A percentile compares a stretch with the other conserved stretches of the same genome.
Conservation (phyloP, 805 yeast genomes). For the Metschnikowia anglica region DNA sequence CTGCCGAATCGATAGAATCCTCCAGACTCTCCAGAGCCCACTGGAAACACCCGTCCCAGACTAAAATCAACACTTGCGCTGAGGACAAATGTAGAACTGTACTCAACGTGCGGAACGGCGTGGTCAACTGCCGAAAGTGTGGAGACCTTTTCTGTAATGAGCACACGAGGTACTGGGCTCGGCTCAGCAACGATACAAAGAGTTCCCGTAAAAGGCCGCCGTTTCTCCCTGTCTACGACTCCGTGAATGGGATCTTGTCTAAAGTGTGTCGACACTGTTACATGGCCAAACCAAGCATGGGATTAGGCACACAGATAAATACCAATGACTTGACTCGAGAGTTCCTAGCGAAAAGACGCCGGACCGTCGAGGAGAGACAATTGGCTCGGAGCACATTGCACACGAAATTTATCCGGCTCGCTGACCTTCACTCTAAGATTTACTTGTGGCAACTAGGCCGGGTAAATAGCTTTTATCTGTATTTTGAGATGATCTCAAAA, state of each 20-base stretch:
- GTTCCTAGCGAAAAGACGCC: conserved; percentile 44
- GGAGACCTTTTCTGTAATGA: conserved; percentile 66
- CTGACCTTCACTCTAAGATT: conserved; percentile 22
- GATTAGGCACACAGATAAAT: conserved; percentile 41
- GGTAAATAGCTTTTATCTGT: conserved; percentile 4
- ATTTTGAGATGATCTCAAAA: not conserved
- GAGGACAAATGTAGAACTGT: conserved; percentile 39
- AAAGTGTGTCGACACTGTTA: conserved; percentile 69
- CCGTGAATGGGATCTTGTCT: conserved; percentile 54
- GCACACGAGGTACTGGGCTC: conserved; percentile 58
- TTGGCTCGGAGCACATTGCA: conserved; percentile 59
- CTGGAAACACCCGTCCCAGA: conserved; percentile 54
- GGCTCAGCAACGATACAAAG: conserved; percentile 47
- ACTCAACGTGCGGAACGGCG: conserved; percentile 53
- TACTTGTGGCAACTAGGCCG: not conserved
- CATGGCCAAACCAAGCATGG: conserved; percentile 51
- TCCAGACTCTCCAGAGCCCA: conserved; percentile 45
- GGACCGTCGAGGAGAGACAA: conserved; percentile 46
- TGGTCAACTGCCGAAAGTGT: conserved; percentile 73
- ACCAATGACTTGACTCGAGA: conserved; percentile 43
- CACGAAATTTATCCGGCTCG: conserved; percentile 53
- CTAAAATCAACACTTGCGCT: conserved; percentile 40
- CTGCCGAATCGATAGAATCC: conserved; percentile 9
- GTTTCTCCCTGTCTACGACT: conserved; percentile 27
- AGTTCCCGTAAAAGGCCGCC: conserved; percentile 43